Evolutionary conservation across 163 green algal species (phyloP), one percentile per base, ranked within the genome.

Genomic region (Botryococcus braunii): DNA sequence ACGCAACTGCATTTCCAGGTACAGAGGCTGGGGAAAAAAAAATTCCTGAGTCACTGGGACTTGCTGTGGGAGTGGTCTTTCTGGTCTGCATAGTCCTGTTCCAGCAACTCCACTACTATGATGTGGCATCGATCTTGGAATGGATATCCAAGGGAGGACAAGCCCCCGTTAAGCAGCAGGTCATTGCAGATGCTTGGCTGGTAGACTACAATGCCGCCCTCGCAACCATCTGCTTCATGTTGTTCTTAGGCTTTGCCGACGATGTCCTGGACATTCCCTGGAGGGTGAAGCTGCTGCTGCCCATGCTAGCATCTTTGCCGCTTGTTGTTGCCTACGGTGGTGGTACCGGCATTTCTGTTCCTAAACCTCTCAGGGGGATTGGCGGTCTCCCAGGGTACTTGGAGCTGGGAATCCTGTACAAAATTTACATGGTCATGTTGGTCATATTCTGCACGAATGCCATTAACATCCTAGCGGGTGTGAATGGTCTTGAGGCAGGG

Each of bases 241-340:
- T 97, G 4, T 96, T 99, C 72, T 82, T 99, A 21, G 94, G 82
- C 11, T 99, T 99, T 82, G 90, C 93, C 5, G 94, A 99, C 69
- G 94, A 99, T 72, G 94, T 99, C 50, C 83, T 99, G 69, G 94
- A 99, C 80, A 92, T 99, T 48, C 92, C 89, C 5, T 99, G 94
- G 94, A 74, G 90, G 13, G 89, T 95, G 21, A 99, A 99, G 80
- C 83, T 99, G 40, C 47, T 96, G n/a, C 85, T 97, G 39, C 94
- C 94, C 0, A 76, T 84, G 11, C 77, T 98, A 40, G 94, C 91
- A 0, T 79, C 91, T 5, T 72, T 97, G 63, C 94, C 92, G 6
- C 80, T 99, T 43, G 75, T 98, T 59, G 86, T 88, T 1, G 89
- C 91, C 0, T 99, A 99, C 79, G 81, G 71, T 6, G 94, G 92